These are phyloP conservation scores for Leccinum disarticulatum DNA, from an alignment of 768 basidiomycete genomes.

Conservation along the genomic window DNA sequence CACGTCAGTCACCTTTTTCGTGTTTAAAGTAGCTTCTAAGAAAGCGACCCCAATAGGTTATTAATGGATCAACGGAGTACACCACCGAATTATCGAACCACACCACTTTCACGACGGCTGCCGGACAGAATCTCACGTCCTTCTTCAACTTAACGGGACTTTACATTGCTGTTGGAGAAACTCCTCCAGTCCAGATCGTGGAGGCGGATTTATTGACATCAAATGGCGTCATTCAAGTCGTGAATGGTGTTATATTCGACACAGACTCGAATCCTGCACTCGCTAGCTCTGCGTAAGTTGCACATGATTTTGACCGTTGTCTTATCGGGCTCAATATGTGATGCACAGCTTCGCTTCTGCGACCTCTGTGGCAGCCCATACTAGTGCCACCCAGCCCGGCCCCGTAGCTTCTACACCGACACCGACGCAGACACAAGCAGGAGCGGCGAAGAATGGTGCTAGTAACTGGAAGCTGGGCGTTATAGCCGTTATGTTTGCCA, in stretches of 20 bases:
- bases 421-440: neutral
- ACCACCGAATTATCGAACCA: constrained; percentile 45
- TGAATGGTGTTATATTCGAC: constrained; percentile 54
- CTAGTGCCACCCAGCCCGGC: constrained; percentile 37
- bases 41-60: constrained; percentile 38
- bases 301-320: neutral
- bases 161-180: constrained; percentile 49
- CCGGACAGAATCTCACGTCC: constrained; percentile 54
- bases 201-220: constrained; percentile 56
- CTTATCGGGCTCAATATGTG: neutral
- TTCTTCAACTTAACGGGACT: constrained; percentile 54
- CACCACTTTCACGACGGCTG: constrained; percentile 49
- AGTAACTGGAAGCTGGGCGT: constrained; percentile 2
- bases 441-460: neutral
- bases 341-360: constrained; percentile 40
- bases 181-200: constrained; percentile 51
- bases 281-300: constrained; percentile 55
- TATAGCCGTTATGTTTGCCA: constrained; percentile 3
- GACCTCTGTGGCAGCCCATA: constrained; percentile 43
- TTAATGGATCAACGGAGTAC: constrained; percentile 70
- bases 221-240: constrained; percentile 71
- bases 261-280: constrained; percentile 39
- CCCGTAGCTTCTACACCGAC: constrained; percentile 35
- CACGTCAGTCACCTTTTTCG: constrained; percentile 44
- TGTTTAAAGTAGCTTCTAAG: neutral